These are phyloP conservation scores for Cordyceps fumosorosea DNA, from an alignment of 2,329 filamentous ascomycete species.

Conservation along the genomic window DNA sequence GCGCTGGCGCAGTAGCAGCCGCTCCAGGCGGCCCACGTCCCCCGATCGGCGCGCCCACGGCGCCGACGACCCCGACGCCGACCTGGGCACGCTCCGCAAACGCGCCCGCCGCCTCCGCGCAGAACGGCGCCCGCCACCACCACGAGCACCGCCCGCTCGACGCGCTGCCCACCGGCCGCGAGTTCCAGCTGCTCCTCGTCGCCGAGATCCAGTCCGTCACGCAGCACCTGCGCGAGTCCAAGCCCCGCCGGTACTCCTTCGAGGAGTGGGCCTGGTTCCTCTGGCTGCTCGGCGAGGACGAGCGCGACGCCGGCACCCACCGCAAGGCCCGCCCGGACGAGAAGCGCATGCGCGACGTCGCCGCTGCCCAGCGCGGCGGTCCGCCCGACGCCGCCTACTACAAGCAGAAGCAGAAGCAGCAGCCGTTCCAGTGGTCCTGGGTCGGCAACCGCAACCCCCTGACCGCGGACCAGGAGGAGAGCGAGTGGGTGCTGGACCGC, in stretches of 20 bases:
- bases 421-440: constrained; percentile 59
- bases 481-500: constrained; percentile 66
- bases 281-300: constrained; percentile 64
- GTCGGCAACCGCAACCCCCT: constrained; percentile 62
- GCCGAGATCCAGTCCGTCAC: constrained; percentile 63
- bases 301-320: constrained; percentile 44
- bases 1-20: neutral
- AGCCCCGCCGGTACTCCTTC: constrained; percentile 64
- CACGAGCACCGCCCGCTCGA: constrained; percentile 30
- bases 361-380: constrained; percentile 4
- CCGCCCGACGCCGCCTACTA: neutral
- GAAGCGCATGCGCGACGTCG: constrained; percentile 15
- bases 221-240: constrained; percentile 50
- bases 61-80: constrained; percentile 1
- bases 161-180: constrained; percentile 35
- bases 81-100: constrained; percentile 1
- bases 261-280: constrained; percentile 86
- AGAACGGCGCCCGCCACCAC: neutral
- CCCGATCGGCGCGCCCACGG: neutral
- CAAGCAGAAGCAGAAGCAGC: constrained; percentile 20
- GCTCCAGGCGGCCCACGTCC: neutral
- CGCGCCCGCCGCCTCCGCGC: neutral
- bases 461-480: constrained; percentile 61
- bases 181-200: constrained; percentile 61
- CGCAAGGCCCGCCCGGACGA: constrained; percentile 29